Evolutionary conservation across 2,329 filamentous ascomycete species (phyloP).

Genomic region (Epichloe glyceriae): DNA sequence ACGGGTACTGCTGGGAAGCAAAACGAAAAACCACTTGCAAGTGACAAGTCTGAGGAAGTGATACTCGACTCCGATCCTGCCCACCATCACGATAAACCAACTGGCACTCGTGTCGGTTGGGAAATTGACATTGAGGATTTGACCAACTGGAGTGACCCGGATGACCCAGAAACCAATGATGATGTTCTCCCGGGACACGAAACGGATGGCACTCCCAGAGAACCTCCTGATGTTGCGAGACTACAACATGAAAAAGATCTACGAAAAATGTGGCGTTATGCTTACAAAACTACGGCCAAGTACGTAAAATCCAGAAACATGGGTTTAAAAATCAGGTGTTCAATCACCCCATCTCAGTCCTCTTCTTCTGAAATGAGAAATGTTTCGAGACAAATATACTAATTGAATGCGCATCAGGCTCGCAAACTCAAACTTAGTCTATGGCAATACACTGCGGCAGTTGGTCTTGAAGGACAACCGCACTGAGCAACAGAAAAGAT

Average conservation of each 20-base stretch:
- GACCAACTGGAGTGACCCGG: slow-evolving; percentile 22
- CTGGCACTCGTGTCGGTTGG: slow-evolving; percentile 15
- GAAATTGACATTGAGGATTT: slow-evolving; percentile 24
- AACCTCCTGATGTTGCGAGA: slow-evolving; percentile 19
- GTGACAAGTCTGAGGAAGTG: background rate
- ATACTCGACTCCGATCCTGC: slow-evolving; percentile 1
- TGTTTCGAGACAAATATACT: background rate
- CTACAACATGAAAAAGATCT: slow-evolving; percentile 30
- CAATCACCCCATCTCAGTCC: background rate
- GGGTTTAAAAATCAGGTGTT: too few relatives aligned
- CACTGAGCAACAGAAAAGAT: slow-evolving; percentile 17
- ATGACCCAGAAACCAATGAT: slow-evolving; percentile 21
- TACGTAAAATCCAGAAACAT: slow-evolving; percentile 16
- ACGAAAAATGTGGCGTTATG: slow-evolving; percentile 26
- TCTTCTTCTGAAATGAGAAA: background rate
- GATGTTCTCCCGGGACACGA: slow-evolving; percentile 24
- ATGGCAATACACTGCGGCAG: slow-evolving; percentile 39
- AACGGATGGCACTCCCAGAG: slow-evolving; percentile 21
- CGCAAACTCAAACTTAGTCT: slow-evolving; percentile 38
- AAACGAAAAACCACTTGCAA: background rate
- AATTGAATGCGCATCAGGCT: slow-evolving; percentile 16
- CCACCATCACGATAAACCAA: slow-evolving; percentile 7
- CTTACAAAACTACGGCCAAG: slow-evolving; percentile 27
- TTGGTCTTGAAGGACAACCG: slow-evolving; percentile 29
- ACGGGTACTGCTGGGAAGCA: background rate